Evolutionary conservation across 2,329 filamentous ascomycete genomes (phyloP).

Genomic region (Neofusicoccum laricinum): DNA sequence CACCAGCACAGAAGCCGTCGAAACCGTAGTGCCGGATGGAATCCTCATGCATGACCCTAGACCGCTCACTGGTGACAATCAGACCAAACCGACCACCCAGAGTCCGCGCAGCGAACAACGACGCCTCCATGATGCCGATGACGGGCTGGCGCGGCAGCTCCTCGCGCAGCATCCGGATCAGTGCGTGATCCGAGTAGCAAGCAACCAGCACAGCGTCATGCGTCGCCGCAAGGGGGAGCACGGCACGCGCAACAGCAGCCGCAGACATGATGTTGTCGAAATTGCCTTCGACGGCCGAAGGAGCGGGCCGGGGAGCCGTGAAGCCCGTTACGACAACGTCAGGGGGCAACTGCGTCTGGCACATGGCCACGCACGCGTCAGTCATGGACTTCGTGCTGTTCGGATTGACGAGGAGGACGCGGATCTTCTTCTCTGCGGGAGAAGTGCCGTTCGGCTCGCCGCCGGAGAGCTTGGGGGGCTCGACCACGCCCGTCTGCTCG

Average conservation of each 20-base stretch:
- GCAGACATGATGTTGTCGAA: constrained; percentile 52
- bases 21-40: constrained; percentile 43
- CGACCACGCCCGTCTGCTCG: constrained; percentile 21
- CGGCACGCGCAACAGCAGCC: constrained; percentile 46
- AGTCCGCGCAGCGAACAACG: constrained; percentile 49
- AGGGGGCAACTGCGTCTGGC: constrained; percentile 44
- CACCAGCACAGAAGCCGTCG: constrained; percentile 41
- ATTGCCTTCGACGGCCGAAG: constrained; percentile 51
- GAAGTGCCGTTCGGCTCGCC: neutral
- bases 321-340: constrained; percentile 50
- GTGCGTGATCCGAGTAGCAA: constrained; percentile 49
- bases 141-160: constrained; percentile 42
- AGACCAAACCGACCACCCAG: constrained; percentile 48
- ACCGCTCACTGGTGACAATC: constrained; percentile 40
- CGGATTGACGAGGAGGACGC: constrained; percentile 49
- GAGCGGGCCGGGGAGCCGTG: constrained; percentile 49
- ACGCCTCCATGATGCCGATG: constrained; percentile 53
- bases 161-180: constrained; percentile 47
- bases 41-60: constrained; percentile 41
- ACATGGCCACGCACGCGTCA: constrained; percentile 43
- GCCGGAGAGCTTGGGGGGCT: constrained; percentile 32
- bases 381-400: constrained; percentile 50
- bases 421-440: constrained; percentile 25
- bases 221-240: constrained; percentile 41
- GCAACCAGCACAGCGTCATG: constrained; percentile 50